Base-by-base conservation (phyloP, 139 green algal genomes). In the Yamagishiella unicocca region DNA sequence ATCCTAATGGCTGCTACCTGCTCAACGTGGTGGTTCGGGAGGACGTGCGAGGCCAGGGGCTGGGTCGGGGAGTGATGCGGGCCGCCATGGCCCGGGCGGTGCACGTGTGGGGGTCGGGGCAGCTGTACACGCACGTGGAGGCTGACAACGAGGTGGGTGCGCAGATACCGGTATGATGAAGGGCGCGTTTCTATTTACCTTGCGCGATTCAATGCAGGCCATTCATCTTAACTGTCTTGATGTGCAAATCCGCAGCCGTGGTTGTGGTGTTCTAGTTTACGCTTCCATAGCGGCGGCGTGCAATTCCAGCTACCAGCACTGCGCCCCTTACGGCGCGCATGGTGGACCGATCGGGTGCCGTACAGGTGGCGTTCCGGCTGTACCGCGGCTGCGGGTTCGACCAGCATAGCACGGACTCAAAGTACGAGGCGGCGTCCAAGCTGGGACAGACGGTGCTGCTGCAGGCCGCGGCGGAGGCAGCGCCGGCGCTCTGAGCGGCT, bases 21-120 rank as follows among this genome's bases (percentile, higher is more conserved):
- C 77, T 93, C 14, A 95, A 95, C n/a, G 90, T 95, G 42, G 92
- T 95, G 64, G 90, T 93, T 5, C 55, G 61, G 4, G 92, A 93
- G 71, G 80, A 89, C 67, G 37, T 19, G 24, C 75, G 92, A 17
- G 92, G 92, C 1, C 84, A 87, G n/a, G 92, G 92, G 17, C 70
- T 93, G 43, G 92, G 90, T 17, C 87, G 89, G 61, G 64, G 33
- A 1, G 75, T 95, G 31, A 95, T 95, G 92, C 58, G 25, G 4
- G 87, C 82, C 40, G 92, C 92, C n/a, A 93, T 95, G 89, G 29
- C 6, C 21, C 84, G 87, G 0, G 92, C 92, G 29, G 78, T 93
- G 37, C 43, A 46, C 2, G 4, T 46, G 40, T 93, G 90, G 90
- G 75, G 76, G 0, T 87, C 90, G n/a, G 2, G 61, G n/a, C 45